Conservation (phyloP, 192 early-diverging fungal species). For the Rhizophagus sp. region DNA sequence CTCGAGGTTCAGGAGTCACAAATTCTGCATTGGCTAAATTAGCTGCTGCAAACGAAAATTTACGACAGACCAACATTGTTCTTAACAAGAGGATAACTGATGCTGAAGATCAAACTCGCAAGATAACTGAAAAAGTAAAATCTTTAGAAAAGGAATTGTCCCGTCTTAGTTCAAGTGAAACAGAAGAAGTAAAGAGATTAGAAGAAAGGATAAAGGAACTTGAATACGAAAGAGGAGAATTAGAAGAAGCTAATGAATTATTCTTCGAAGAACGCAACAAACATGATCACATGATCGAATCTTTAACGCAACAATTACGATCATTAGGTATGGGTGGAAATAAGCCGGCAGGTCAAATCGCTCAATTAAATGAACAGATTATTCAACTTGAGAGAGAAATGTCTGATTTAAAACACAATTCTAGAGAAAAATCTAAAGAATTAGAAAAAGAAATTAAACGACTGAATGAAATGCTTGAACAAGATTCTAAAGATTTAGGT, state of each 20-base stretch:
- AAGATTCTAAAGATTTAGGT: not conserved
- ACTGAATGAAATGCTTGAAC: constrained; percentile 7
- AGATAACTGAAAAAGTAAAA: constrained; percentile 20
- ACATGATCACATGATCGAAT: constrained; percentile 23
- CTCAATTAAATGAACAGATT: constrained; percentile 24
- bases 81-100: constrained; percentile 20
- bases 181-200: constrained; percentile 12
- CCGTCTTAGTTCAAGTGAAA: not conserved
- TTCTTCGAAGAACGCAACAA: constrained; percentile 14
- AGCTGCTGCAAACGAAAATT: constrained; percentile 6
- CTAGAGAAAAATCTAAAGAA: constrained; percentile 6
- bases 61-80: constrained; percentile 22
- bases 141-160: constrained; percentile 16
- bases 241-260: constrained; percentile 20
- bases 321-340: not conserved
- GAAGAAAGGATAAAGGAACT: constrained; percentile 19
- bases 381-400: not conserved
- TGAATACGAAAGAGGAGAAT: constrained; percentile 12
- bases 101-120: not conserved
- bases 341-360: not conserved
- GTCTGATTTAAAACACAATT: not conserved
- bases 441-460: constrained; percentile 30
- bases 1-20: not conserved
- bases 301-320: constrained; percentile 9
- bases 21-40: constrained; percentile 27